Evolutionary conservation across 805 yeast genomes (phyloP).

Genomic region (Zygoascus flipseniorum): DNA sequence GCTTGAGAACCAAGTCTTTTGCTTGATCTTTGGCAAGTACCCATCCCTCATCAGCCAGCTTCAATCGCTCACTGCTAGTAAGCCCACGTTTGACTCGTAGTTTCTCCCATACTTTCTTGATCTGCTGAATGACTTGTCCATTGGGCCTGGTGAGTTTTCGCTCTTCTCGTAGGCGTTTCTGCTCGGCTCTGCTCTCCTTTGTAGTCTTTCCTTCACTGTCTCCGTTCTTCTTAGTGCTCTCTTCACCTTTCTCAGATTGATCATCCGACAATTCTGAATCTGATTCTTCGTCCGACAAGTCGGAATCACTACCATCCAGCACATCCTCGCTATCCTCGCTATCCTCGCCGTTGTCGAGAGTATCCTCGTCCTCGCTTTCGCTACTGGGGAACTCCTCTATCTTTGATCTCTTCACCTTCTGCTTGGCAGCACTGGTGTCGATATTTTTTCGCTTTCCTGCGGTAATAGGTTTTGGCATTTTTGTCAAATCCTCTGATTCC

Average conservation of each 20-base stretch:
- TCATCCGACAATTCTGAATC: neutral
- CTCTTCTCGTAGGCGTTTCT: conserved; percentile 65
- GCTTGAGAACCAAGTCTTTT: conserved; percentile 82
- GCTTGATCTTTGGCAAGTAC: conserved; percentile 66
- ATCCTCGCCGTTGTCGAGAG: conserved; percentile 6
- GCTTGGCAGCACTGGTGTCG: neutral
- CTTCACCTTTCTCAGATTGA: conserved; percentile 10
- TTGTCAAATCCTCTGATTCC: neutral
- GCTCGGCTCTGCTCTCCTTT: conserved; percentile 61
- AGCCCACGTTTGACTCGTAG: conserved; percentile 78
- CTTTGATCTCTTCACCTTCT: neutral
- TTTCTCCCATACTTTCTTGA: conserved; percentile 85
- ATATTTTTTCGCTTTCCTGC: neutral
- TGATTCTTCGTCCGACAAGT: neutral
- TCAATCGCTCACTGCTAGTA: conserved; percentile 67
- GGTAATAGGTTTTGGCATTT: neutral
- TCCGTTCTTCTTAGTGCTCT: conserved; percentile 25
- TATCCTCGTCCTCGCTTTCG: conserved; percentile 9
- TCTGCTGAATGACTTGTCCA: conserved; percentile 77
- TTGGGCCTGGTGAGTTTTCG: conserved; percentile 81
- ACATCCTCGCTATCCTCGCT: conserved; percentile 7
- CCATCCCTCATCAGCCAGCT: conserved; percentile 80
- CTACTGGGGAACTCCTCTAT: neutral
- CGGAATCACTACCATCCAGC: neutral
- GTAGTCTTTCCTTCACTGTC: conserved; percentile 31